These are phyloP conservation scores for Hygrophila difformis DNA, from an alignment of 257 asterid genomes.

Conservation along the genomic window DNA sequence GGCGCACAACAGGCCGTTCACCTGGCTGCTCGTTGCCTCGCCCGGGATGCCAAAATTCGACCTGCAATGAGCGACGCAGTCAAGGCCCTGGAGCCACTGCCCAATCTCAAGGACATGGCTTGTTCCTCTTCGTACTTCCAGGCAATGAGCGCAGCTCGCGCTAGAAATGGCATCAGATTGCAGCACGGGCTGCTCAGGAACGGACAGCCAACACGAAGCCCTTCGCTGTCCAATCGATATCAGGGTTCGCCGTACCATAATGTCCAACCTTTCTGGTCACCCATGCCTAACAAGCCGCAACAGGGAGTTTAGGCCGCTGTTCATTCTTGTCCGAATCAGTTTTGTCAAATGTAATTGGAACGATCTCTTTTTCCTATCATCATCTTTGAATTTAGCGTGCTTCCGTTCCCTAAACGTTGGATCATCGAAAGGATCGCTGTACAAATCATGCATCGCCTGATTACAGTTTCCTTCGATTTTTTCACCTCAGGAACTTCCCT, in stretches of 20 bases:
- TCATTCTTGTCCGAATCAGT: constrained; percentile 6
- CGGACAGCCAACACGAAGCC: constrained; percentile 37
- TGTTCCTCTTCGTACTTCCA: constrained; percentile 49
- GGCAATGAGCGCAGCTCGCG: constrained; percentile 41
- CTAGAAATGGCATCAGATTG: constrained; percentile 24
- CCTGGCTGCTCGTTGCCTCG: constrained; percentile 70
- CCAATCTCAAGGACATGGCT: constrained; percentile 52
- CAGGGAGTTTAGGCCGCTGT: constrained; percentile 5
- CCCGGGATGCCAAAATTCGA: constrained; percentile 50
- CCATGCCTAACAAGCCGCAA: constrained; percentile 23
- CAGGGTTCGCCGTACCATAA: constrained; percentile 33
- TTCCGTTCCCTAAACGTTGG: too few species aligned
- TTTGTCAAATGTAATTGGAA: too few species aligned
- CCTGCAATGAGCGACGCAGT: constrained; percentile 77
- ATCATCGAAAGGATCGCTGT: too few species aligned
- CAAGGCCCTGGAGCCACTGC: constrained; percentile 53
- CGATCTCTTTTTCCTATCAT: too few species aligned
- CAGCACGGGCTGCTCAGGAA: constrained; percentile 26
- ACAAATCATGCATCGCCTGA: too few species aligned
- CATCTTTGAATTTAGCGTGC: too few species aligned
- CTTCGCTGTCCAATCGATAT: constrained; percentile 32
- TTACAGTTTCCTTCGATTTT: too few species aligned
- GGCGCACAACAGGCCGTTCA: constrained; percentile 56
- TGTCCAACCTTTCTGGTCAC: constrained; percentile 35
- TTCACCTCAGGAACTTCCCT: too few species aligned